A percentile compares a stretch with the other conserved stretches of the same genome.
Evolutionary conservation across 192 early-diverging fungal genomes (phyloP).

Genomic region (Backusella psychrophila): DNA sequence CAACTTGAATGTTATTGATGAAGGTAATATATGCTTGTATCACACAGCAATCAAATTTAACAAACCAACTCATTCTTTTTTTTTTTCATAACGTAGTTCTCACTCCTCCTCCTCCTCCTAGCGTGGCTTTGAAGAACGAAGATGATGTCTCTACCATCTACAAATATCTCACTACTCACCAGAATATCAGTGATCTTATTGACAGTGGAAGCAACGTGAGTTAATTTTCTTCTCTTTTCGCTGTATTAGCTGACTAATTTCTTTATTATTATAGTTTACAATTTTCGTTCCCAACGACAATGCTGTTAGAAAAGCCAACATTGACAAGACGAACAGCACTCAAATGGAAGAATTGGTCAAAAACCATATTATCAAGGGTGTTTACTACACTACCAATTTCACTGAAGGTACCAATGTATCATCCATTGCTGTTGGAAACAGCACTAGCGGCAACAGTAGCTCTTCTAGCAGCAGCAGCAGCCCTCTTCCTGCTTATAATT

Average conservation of each 20-base stretch:
- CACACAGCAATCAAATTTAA: background rate
- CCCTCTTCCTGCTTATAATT: background rate
- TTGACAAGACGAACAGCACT: background rate
- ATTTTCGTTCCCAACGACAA: slow-evolving; percentile 16
- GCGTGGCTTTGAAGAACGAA: background rate
- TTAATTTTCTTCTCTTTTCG: background rate
- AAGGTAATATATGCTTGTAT: background rate
- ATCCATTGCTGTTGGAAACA: background rate
- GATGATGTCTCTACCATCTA: background rate
- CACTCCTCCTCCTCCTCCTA: background rate
- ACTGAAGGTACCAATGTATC: background rate
- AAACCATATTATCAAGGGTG: slow-evolving; percentile 17
- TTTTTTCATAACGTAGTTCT: background rate
- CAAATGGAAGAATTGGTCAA: slow-evolving; percentile 6
- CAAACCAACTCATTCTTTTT: background rate
- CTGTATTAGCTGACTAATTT: background rate
- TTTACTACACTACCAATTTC: slow-evolving; percentile 18
- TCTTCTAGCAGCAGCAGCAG: background rate
- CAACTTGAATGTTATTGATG: slow-evolving; percentile 11
- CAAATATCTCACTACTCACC: background rate
- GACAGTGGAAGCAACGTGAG: background rate
- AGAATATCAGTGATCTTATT: background rate
- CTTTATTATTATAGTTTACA: slow-evolving; percentile 8
- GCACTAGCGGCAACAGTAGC: background rate
- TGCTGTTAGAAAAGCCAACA: slow-evolving; percentile 2